A percentile compares a stretch with the other conserved stretches of the same genome.
Evolutionary conservation across 2,329 filamentous ascomycete species (phyloP).

Genomic region (Ophiostoma quercus): DNA sequence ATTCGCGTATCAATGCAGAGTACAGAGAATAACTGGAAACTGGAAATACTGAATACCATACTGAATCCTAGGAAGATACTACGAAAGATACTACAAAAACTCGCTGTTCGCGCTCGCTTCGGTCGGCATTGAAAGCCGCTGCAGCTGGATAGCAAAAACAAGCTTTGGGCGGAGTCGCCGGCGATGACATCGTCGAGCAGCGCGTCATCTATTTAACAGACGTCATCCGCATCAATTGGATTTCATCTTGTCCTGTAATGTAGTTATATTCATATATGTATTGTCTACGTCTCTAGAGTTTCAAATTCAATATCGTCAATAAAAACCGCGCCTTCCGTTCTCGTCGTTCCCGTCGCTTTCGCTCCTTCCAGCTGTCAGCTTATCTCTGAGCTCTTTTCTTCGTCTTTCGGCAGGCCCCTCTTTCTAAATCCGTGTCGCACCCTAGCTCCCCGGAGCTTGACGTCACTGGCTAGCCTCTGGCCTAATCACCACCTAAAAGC

Average conservation of each 20-base stretch:
- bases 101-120: conserved; percentile 10
- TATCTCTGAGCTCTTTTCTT: background rate
- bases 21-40: background rate
- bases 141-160: background rate
- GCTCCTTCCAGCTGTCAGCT: background rate
- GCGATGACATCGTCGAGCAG: conserved; percentile 10
- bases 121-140: background rate
- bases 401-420: background rate
- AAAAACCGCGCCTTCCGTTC: background rate
- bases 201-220: background rate
- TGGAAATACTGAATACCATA: background rate
- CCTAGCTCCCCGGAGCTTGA: conserved; percentile 3
- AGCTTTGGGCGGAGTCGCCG: conserved; percentile 9
- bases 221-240: background rate
- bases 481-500: background rate
- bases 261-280: too few species aligned
- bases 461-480: background rate
- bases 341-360: background rate
- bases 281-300: background rate
- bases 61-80: too few species aligned
- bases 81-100: background rate
- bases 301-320: background rate
- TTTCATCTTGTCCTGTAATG: background rate
- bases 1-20: background rate
- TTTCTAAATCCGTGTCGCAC: background rate